Conservation (phyloP, 768 basidiomycete genomes). For the Leccinum truebloodii region DNA sequence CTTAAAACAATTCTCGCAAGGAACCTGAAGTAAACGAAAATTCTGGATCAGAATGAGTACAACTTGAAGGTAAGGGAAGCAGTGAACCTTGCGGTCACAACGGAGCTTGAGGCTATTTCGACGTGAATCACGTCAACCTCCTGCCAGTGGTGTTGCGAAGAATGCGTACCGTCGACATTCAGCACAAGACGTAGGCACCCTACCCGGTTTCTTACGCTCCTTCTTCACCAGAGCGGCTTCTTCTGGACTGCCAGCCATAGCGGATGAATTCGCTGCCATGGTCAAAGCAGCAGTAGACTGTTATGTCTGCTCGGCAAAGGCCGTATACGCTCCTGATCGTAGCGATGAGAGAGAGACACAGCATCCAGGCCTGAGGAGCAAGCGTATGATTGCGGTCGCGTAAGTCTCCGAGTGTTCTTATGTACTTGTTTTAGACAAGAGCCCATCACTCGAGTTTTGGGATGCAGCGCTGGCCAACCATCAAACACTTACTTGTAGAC, state of each 20-base stretch:
- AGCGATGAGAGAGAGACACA: neutral
- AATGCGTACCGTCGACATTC: slow-evolving; percentile 40
- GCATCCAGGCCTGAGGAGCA: neutral
- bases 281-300: neutral
- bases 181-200: slow-evolving; percentile 45
- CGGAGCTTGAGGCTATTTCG: slow-evolving; percentile 55
- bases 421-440: neutral
- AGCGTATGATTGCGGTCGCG: neutral
- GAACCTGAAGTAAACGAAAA: slow-evolving; percentile 46
- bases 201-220: slow-evolving; percentile 48
- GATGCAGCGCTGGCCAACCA: neutral
- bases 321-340: slow-evolving; percentile 3
- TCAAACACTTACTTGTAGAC: neutral
- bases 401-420: neutral
- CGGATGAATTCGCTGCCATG: neutral
- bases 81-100: slow-evolving; percentile 60
- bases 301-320: slow-evolving; percentile 9
- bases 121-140: neutral
- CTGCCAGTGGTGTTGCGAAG: neutral
- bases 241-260: slow-evolving; percentile 13
- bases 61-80: neutral
- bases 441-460: neutral
- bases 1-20: slow-evolving; percentile 76
- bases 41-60: slow-evolving; percentile 15
- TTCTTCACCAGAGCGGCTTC: slow-evolving; percentile 22